These are phyloP conservation scores for Arthroderma sp. DNA, from an alignment of 2,329 filamentous ascomycete species.

Conservation along the genomic window DNA sequence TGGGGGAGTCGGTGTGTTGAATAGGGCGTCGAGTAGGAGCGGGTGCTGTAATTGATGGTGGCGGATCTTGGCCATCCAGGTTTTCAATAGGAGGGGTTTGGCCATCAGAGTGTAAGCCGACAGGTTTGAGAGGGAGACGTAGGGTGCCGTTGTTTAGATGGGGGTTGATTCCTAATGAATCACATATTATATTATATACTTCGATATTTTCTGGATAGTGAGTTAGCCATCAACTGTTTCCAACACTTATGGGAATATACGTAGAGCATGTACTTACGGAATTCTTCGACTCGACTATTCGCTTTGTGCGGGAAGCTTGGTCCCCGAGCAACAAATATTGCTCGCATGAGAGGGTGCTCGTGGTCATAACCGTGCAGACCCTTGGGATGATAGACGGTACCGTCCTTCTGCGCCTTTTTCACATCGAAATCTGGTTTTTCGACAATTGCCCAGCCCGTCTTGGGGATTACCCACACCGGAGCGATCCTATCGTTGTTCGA, in stretches of 20 bases:
- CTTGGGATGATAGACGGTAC: slow-evolving; percentile 60
- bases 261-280: slow-evolving; percentile 52
- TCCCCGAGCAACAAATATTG: slow-evolving; percentile 84
- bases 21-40: not conserved
- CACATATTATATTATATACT: slow-evolving; percentile 89
- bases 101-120: slow-evolving; percentile 35
- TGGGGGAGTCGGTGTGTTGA: not conserved
- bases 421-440: slow-evolving; percentile 68
- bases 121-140: slow-evolving; percentile 34
- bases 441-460: slow-evolving; percentile 85
- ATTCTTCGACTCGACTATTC: slow-evolving; percentile 65
- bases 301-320: slow-evolving; percentile 81
- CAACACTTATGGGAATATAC: not conserved
- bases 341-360: slow-evolving; percentile 87
- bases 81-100: slow-evolving; percentile 22
- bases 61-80: slow-evolving; percentile 20
- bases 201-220: slow-evolving; percentile 65
- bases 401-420: slow-evolving; percentile 50
- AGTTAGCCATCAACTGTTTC: slow-evolving; percentile 5
- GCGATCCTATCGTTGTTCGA: slow-evolving; percentile 78
- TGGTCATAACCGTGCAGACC: slow-evolving; percentile 94
- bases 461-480: slow-evolving; percentile 86
- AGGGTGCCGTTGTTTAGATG: slow-evolving; percentile 80
- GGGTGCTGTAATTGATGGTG: not conserved
- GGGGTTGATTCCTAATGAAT: slow-evolving; percentile 63